phyloP scores from a whole-genome alignment of 2,329 filamentous ascomycete species.

The Onygena corvina region DNA sequence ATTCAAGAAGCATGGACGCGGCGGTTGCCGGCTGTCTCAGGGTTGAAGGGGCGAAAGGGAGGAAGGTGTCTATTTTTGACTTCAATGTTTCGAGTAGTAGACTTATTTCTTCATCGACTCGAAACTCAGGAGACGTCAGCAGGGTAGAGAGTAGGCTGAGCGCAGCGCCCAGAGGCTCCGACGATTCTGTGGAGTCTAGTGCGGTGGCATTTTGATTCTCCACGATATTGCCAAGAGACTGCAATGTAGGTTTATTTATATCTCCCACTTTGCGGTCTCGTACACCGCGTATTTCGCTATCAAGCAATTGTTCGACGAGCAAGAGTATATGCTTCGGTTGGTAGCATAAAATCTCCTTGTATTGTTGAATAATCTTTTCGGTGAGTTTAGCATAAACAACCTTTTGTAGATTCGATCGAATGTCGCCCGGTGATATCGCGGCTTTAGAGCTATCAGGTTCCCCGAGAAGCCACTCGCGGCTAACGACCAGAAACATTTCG shows the following conservation, averaged over 20 bases:
- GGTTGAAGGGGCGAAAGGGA: conserved; percentile 23
- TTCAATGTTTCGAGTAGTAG: conserved; percentile 26
- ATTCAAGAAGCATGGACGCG: conserved; percentile 33
- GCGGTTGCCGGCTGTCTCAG: conserved; percentile 31
- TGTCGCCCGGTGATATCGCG: conserved; percentile 16
- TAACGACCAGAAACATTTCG: conserved; percentile 34
- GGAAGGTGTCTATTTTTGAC: conserved; percentile 26
- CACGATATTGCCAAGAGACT: conserved; percentile 28
- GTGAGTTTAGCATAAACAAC: conserved; percentile 32
- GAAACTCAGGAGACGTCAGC: conserved; percentile 32
- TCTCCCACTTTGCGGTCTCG: neutral
- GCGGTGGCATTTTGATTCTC: conserved; percentile 12
- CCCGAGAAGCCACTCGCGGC: conserved; percentile 31
- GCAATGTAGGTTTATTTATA: conserved; percentile 14
- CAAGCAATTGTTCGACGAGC: conserved; percentile 32
- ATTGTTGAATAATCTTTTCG: conserved; percentile 32
- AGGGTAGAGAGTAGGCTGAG: conserved; percentile 35
- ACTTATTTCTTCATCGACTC: conserved; percentile 22
- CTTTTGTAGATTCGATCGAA: conserved; percentile 25
- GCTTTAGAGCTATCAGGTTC: conserved; percentile 5
- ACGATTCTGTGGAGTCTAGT: conserved; percentile 18
- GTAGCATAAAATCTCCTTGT: conserved; percentile 33
- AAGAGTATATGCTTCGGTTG: conserved; percentile 30
- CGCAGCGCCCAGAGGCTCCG: conserved; percentile 30
- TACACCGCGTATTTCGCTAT: conserved; percentile 23